Conservation (phyloP, 139 green algal genomes). For the Chlorokybus atmophyticus region DNA sequence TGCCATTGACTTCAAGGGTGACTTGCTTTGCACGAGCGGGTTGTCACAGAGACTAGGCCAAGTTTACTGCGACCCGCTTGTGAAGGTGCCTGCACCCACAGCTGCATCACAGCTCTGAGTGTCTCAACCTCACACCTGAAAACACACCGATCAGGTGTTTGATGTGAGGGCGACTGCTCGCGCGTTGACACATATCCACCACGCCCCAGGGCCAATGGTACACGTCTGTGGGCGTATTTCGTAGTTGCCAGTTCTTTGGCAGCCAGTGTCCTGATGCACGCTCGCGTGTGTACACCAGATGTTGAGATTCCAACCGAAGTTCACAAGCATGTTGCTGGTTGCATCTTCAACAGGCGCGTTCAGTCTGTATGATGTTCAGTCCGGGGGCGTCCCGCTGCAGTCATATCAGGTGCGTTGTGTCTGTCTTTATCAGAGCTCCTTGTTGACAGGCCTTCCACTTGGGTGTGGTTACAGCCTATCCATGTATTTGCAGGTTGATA, state of each 20-base stretch:
- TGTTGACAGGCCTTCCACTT: too few species aligned
- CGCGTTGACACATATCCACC: constrained; percentile 18
- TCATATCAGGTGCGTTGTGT: constrained; percentile 37
- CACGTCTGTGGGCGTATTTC: too few species aligned
- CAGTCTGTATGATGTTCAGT: constrained; percentile 42
- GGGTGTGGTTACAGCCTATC: too few species aligned
- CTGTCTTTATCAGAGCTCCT: too few species aligned
- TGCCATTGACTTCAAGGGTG: constrained; percentile 20
- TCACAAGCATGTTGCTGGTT: constrained; percentile 48
- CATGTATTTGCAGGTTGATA: constrained; percentile 24
- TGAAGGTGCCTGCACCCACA: constrained; percentile 16
- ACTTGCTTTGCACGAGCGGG: constrained; percentile 14
- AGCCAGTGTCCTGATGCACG: not conserved
- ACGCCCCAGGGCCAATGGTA: constrained; percentile 8
- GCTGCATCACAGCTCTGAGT: too few species aligned
- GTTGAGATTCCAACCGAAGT: constrained; percentile 36
- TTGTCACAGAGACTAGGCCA: constrained; percentile 3
- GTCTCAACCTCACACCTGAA: not conserved
- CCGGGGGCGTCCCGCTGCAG: constrained; percentile 6
- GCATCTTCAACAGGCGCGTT: constrained; percentile 41
- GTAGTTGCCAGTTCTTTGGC: not conserved
- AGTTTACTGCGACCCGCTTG: constrained; percentile 13
- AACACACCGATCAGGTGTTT: constrained; percentile 14
- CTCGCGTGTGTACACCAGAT: not conserved
- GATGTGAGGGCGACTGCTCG: constrained; percentile 11